Conservation (phyloP, 345 rosid genomes). For the Capsella bursapastoris region DNA sequence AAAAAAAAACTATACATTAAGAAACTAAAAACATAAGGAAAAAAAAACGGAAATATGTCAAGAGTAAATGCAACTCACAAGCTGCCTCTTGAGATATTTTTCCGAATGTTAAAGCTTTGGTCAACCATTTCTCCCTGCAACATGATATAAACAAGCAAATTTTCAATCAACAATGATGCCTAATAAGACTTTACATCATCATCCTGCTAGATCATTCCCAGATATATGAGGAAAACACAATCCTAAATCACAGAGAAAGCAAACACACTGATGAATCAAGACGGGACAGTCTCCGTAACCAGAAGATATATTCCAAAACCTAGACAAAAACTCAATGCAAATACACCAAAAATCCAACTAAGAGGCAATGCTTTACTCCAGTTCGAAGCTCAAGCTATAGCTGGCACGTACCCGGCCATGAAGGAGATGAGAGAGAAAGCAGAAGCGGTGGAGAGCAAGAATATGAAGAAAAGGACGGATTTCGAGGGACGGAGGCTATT, state of each 20-base stretch:
- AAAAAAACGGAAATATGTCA: conserved; percentile 18
- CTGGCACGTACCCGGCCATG: conserved; percentile 54
- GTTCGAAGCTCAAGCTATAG: conserved; percentile 16
- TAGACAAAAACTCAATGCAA: conserved; percentile 1
- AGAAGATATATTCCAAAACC: conserved; percentile 29
- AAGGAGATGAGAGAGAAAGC: conserved; percentile 61
- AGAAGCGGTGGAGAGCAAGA: conserved; percentile 69
- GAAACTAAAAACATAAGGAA: conserved; percentile 11
- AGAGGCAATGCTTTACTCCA: conserved; percentile 19
- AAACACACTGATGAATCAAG: background rate
- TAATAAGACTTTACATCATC: background rate
- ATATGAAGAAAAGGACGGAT: conserved; percentile 53
- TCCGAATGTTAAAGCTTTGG: conserved; percentile 54
- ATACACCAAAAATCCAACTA: conserved; percentile 5
- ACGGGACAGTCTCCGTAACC: conserved; percentile 21
- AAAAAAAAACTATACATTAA: background rate
- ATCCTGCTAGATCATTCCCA: conserved; percentile 10
- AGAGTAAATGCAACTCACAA: conserved; percentile 57
- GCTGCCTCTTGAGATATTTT: conserved; percentile 60
- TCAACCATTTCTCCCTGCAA: conserved; percentile 68
- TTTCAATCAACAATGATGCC: background rate
- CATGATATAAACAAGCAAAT: conserved; percentile 31
- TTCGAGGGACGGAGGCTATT: conserved; percentile 77
- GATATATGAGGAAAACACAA: conserved; percentile 5
- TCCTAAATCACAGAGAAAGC: background rate